phyloP scores from a whole-genome alignment of 2,329 filamentous ascomycete species.

The Aspergillus fumigatus region DNA sequence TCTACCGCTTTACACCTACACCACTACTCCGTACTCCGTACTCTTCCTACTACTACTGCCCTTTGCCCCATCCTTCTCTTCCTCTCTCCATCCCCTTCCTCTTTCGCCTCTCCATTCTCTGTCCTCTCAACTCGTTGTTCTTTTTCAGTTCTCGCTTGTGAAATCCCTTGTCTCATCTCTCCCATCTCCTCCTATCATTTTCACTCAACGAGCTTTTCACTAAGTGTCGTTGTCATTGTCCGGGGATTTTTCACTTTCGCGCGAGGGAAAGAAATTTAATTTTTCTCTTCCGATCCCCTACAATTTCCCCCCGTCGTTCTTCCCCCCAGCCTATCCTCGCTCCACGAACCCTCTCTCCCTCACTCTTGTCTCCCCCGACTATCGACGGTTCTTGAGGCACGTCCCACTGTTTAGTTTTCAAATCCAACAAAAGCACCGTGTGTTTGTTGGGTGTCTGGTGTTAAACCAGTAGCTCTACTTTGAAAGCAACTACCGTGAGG shows the following conservation, averaged over 20 bases:
- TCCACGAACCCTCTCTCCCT: not conserved
- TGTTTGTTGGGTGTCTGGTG: slow-evolving; percentile 7
- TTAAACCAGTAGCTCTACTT: not conserved
- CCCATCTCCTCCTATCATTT: slow-evolving; percentile 29
- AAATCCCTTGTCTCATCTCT: slow-evolving; percentile 36
- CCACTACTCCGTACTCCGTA: slow-evolving; percentile 1
- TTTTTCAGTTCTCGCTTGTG: not conserved
- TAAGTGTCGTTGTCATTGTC: slow-evolving; percentile 45
- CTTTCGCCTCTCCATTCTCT: slow-evolving; percentile 5
- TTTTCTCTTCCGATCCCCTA: slow-evolving; percentile 3
- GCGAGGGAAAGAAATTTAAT: slow-evolving; percentile 17
- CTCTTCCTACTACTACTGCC: slow-evolving; percentile 3
- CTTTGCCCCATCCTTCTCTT: slow-evolving; percentile 9
- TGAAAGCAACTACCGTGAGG: slow-evolving; percentile 1
- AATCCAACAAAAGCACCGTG: not conserved
- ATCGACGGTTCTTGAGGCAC: not conserved
- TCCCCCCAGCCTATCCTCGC: slow-evolving; percentile 11
- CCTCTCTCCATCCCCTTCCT: slow-evolving; percentile 11
- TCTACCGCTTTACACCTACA: slow-evolving; percentile 4
- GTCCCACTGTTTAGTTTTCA: not conserved
- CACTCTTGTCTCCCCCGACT: not conserved
- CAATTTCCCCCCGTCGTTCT: slow-evolving; percentile 4
- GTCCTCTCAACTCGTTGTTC: slow-evolving; percentile 6
- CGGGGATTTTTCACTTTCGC: slow-evolving; percentile 22
- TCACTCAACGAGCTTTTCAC: slow-evolving; percentile 47